Base-by-base conservation (phyloP, 2,329 filamentous ascomycete genomes). In the Westerdykella sp. region DNA sequence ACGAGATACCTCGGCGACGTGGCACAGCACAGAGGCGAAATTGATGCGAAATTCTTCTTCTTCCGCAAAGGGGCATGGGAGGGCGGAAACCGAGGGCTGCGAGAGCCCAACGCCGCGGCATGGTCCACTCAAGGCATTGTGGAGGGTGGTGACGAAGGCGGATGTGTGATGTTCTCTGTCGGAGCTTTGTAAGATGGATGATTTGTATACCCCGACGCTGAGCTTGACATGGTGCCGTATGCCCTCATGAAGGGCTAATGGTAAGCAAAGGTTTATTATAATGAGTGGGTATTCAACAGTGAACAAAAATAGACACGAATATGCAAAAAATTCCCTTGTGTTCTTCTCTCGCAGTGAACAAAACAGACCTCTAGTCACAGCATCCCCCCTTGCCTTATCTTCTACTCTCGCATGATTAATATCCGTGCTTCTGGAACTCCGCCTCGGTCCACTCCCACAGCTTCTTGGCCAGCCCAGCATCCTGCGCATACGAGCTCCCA, bases 401-500 rank as follows among this genome's bases (percentile, higher is more conserved):
- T 21, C 6, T 21, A 3, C 18, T 21, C 18, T 21, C 18, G 18
- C 32, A 18, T 35, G 5, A 30, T 43, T 38, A 64, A 50, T 59
- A 63, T 22, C 63, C 63, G 51, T 63, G 53, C 45, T 52, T 63
- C 34, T 44, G 46, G 28, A 68, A 45, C 45, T 68, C 62, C 2
- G 36, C 53, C 44, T 69, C 66, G 1, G 63, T 67, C 47, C 54
- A 69, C 47, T 67, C 63, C 63, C 63, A 68, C 25, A 69, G 43
- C 49, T 62, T 62, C 53, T 63, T 64, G 48, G 51, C 56, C 46
- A 67, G 28, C 21, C 57, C 67, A 38, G 47, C 36, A 49, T 67
- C 61, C 36, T 43, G 53, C 28, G 55, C 50, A 34, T 45, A 52
- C 21, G n/a, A 44, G 39, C 57, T 64, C 6, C 60, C 62, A 1